Percentiles rank a stretch among this genome's conserved stretches.
phyloP scores from a whole-genome alignment of 148 eudicot species.

The Diospyros kaki region DNA sequence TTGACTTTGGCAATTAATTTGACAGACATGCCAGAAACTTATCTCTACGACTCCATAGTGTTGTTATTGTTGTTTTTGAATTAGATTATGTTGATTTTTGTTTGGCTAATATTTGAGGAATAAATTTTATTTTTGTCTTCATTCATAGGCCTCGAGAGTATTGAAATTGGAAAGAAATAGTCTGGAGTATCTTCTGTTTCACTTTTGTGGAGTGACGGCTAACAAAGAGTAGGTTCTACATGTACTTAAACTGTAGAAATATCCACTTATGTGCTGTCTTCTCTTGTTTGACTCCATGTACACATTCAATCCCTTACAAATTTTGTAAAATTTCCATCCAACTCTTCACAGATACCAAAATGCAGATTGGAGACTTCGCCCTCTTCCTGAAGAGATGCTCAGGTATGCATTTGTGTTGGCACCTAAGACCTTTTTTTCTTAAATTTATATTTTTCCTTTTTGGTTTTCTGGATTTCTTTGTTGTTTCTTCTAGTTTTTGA shows the following conservation, averaged over 20 bases:
- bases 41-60: not conserved
- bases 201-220: slow-evolving; percentile 82
- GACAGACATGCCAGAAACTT: not conserved
- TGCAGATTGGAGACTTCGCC: slow-evolving; percentile 99
- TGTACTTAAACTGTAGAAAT: not conserved
- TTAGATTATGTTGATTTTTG: not conserved
- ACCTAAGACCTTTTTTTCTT: not conserved
- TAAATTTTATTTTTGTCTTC: slow-evolving; percentile 9
- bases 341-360: slow-evolving; percentile 74
- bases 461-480: not conserved
- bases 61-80: not conserved
- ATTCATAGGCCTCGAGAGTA: slow-evolving; percentile 77
- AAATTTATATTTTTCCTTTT: not conserved
- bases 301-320: not conserved
- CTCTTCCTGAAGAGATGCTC: slow-evolving; percentile 86
- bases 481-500: not conserved
- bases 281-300: not conserved
- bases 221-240: slow-evolving; percentile 77
- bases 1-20: not conserved
- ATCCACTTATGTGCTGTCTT: not conserved
- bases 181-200: slow-evolving; percentile 73
- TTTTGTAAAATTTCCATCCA: not conserved
- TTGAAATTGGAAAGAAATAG: slow-evolving; percentile 86
- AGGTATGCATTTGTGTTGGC: slow-evolving; percentile 35
- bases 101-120: slow-evolving; percentile 8